These are phyloP conservation scores for Cephaloascus fragrans DNA, from an alignment of 805 yeast species.

Conservation along the genomic window DNA sequence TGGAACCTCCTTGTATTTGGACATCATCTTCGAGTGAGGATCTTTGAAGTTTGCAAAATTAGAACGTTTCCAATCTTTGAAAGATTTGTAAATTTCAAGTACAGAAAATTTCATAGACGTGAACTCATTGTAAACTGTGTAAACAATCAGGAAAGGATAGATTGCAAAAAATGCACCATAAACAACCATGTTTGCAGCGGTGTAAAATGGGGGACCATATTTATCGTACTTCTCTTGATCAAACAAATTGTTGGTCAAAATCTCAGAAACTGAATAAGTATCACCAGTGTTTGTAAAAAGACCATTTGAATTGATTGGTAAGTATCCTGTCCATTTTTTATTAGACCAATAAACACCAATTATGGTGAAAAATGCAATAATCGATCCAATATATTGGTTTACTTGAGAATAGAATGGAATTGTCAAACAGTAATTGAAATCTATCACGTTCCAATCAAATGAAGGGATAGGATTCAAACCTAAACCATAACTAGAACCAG, in stretches of 20 bases:
- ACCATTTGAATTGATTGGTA: constrained; percentile 40
- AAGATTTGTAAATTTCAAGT: constrained; percentile 19
- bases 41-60: constrained; percentile 25
- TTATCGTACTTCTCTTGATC: constrained; percentile 22
- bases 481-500: constrained; percentile 16
- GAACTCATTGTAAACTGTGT: constrained; percentile 37
- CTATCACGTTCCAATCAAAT: constrained; percentile 22
- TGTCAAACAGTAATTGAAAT: constrained; percentile 12
- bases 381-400: constrained; percentile 3
- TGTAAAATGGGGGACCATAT: constrained; percentile 33
- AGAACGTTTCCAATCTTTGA: constrained; percentile 9
- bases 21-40: constrained; percentile 50
- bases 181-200: constrained; percentile 40
- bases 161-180: constrained; percentile 50
- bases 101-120: constrained; percentile 27
- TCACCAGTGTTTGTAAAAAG: constrained; percentile 35
- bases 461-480: constrained; percentile 22
- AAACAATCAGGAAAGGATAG: constrained; percentile 46
- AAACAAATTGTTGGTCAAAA: constrained; percentile 26
- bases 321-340: constrained; percentile 36
- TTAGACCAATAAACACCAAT: constrained; percentile 31
- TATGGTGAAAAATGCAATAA: constrained; percentile 11
- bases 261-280: constrained; percentile 29
- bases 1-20: constrained; percentile 51
- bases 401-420: constrained; percentile 13